phyloP scores from a whole-genome alignment of 352 stramenopile species.

The Phytophthora citricola region DNA sequence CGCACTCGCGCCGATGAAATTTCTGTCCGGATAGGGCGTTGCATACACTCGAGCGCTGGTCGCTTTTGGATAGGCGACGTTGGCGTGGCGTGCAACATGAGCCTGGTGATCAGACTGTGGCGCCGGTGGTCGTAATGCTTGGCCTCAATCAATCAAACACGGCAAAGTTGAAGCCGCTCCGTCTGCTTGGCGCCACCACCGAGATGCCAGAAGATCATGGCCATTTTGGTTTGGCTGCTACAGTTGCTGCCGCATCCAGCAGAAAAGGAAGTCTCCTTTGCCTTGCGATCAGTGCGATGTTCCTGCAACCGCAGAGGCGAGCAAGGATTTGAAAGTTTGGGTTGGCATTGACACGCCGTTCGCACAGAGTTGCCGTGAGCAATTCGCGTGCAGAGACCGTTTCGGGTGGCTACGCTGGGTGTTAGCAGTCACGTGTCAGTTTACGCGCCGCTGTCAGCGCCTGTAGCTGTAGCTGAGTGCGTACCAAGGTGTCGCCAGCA shows the following conservation, averaged over 20 bases:
- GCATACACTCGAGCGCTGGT: background rate
- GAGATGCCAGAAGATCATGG: background rate
- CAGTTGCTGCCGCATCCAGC: background rate
- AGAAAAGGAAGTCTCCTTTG: background rate
- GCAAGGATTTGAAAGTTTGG: slow-evolving; percentile 34
- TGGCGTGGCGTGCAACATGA: slow-evolving; percentile 7
- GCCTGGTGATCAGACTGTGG: background rate
- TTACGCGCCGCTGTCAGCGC: background rate
- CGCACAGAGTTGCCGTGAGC: background rate
- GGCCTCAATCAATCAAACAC: background rate
- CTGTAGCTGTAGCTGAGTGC: background rate
- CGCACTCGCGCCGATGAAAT: slow-evolving; percentile 4
- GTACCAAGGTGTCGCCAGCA: slow-evolving; percentile 5
- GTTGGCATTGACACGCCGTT: slow-evolving; percentile 10
- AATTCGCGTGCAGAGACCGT: background rate
- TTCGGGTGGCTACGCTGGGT: slow-evolving; percentile 5
- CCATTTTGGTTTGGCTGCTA: background rate
- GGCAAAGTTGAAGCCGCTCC: slow-evolving; percentile 16
- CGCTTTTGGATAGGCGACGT: slow-evolving; percentile 16
- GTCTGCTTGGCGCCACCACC: slow-evolving; percentile 17
- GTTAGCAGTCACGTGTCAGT: background rate
- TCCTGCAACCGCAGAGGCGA: background rate
- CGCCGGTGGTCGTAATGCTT: slow-evolving; percentile 1
- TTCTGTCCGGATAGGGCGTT: slow-evolving; percentile 10
- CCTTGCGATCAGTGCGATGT: background rate